phyloP scores from a whole-genome alignment of 305 asterid genomes.

The Salvia sclarea region DNA sequence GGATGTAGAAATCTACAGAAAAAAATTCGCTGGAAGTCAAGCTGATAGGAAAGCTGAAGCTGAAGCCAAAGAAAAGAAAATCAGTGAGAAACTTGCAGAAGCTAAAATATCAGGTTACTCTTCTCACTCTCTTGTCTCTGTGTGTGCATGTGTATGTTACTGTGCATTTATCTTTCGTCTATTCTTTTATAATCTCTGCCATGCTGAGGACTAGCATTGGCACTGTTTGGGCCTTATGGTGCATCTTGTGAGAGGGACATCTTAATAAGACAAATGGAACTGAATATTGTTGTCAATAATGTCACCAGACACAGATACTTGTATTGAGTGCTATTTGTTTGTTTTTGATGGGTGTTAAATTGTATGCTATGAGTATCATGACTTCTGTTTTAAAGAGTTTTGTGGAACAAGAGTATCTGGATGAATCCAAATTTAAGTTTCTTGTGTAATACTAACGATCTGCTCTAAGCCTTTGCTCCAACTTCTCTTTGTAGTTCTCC shows the following conservation, averaged over 20 bases:
- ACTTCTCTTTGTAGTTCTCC: constrained; percentile 3
- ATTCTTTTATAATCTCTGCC: not conserved
- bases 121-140: constrained; percentile 1
- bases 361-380: not conserved
- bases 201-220: not conserved
- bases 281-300: not conserved
- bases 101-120: constrained; percentile 64
- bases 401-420: not conserved
- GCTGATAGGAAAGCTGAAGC: constrained; percentile 85
- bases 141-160: not conserved
- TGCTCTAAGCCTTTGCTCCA: not conserved
- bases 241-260: constrained; percentile 21
- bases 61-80: constrained; percentile 62
- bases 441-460: not conserved
- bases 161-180: not conserved
- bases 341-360: not conserved
- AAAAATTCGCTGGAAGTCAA: constrained; percentile 88
- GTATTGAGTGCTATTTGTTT: not conserved
- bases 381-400: not conserved
- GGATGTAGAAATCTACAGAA: constrained; percentile 60
- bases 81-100: constrained; percentile 61
- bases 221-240: constrained; percentile 3
- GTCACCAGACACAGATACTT: not conserved
- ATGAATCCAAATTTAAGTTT: not conserved
- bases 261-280: not conserved